These are phyloP conservation scores for Cicer bijugum DNA, from an alignment of 306 rosid genomes.

Conservation along the genomic window DNA sequence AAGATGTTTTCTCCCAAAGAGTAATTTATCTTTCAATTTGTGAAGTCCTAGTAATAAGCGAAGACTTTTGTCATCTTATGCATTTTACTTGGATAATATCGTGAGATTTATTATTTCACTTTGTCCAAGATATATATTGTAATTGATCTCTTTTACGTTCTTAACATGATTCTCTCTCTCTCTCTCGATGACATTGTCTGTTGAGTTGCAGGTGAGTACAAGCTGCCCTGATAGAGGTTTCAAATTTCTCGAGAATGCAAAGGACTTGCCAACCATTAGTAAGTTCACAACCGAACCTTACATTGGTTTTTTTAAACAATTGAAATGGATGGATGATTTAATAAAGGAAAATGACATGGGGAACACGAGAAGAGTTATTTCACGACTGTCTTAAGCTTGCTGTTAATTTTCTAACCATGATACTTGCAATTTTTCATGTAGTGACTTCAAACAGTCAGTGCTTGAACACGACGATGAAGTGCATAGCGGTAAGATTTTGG, in stretches of 20 bases:
- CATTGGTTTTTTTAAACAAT: neutral
- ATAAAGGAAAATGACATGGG: slow-evolving; percentile 5
- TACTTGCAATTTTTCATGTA: slow-evolving; percentile 47
- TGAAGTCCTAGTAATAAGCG: slow-evolving; percentile 21
- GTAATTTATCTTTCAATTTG: slow-evolving; percentile 19
- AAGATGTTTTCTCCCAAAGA: neutral
- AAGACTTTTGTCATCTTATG: neutral
- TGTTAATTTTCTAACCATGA: slow-evolving; percentile 37
- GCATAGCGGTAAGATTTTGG: slow-evolving; percentile 82
- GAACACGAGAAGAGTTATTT: slow-evolving; percentile 9
- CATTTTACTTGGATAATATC: slow-evolving; percentile 11
- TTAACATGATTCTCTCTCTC: slow-evolving; percentile 5
- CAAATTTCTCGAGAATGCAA: slow-evolving; percentile 82
- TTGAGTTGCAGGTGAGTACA: slow-evolving; percentile 63
- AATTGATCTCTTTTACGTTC: slow-evolving; percentile 20
- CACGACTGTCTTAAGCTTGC: neutral
- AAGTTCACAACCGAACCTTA: slow-evolving; percentile 48
- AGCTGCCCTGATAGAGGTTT: slow-evolving; percentile 59
- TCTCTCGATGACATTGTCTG: neutral
- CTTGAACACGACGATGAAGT: slow-evolving; percentile 91
- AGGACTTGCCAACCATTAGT: slow-evolving; percentile 95
- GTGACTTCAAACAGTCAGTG: slow-evolving; percentile 85
- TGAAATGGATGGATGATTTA: slow-evolving; percentile 22
- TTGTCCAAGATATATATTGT: slow-evolving; percentile 14
- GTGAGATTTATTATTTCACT: neutral